phyloP scores from a whole-genome alignment of 1,284 basidiomycete genomes.

The Paramarasmius palmivorus region DNA sequence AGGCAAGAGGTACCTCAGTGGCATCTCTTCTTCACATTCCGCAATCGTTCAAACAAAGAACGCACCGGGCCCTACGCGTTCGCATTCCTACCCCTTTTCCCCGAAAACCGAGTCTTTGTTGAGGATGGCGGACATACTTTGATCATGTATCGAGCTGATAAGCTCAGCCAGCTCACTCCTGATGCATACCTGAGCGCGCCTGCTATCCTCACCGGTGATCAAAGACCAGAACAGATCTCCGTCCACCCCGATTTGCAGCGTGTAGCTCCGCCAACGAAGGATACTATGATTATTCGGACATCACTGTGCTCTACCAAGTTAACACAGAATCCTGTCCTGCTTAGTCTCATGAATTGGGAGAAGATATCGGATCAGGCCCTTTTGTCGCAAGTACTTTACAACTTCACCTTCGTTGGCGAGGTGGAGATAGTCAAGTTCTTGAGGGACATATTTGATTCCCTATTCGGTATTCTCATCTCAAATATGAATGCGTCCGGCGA shows the following conservation, averaged over 20 bases:
- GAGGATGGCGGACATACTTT: conserved; percentile 91
- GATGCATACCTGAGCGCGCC: conserved; percentile 74
- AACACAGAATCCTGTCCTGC: conserved; percentile 89
- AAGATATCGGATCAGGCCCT: conserved; percentile 63
- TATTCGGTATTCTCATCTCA: conserved; percentile 88
- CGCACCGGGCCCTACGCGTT: conserved; percentile 81
- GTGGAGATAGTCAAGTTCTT: conserved; percentile 96
- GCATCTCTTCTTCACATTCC: conserved; percentile 95
- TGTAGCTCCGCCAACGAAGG: conserved; percentile 69
- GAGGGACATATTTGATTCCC: conserved; percentile 88
- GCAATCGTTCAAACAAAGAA: conserved; percentile 68
- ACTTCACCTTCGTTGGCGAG: conserved; percentile 92
- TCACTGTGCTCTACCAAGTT: conserved; percentile 92
- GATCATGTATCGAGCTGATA: conserved; percentile 81
- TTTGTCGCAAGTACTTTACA: conserved; percentile 74
- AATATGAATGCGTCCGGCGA: conserved; percentile 74
- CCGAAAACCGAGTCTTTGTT: conserved; percentile 77
- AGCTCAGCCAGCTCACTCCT: conserved; percentile 57
- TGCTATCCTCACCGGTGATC: conserved; percentile 54
- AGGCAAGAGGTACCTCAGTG: conserved; percentile 71
- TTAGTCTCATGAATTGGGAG: conserved; percentile 87
- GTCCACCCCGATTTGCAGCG: conserved; percentile 67
- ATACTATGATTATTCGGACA: conserved; percentile 82
- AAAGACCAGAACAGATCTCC: conserved; percentile 57
- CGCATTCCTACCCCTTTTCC: conserved; percentile 88